Percentiles rank a stretch among this genome's conserved stretches.
Evolutionary conservation across 441 rosid species (phyloP).

Genomic region (Gossypium trilobum): DNA sequence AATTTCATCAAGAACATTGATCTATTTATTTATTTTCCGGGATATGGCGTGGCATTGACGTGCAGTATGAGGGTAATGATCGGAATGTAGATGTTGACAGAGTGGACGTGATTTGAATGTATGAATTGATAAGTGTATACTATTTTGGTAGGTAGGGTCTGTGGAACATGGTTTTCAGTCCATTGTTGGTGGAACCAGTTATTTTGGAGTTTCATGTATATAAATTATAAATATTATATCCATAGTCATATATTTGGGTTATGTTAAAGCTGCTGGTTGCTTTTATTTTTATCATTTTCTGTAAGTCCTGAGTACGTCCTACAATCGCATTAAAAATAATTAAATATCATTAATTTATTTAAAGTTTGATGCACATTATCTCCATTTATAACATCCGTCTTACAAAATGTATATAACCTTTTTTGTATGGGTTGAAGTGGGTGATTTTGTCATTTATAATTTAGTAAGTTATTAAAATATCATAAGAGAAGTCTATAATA

Average conservation of each 20-base stretch:
- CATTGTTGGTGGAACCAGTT: not conserved
- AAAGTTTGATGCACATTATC: too few relatives aligned
- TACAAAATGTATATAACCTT: too few relatives aligned
- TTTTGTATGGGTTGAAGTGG: too few relatives aligned
- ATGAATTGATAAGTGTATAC: not conserved
- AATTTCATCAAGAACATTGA: not conserved
- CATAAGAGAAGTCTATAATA: too few relatives aligned
- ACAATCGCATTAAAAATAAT: not conserved
- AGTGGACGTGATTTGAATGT: slow-evolving; percentile 23
- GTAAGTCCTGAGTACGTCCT: not conserved
- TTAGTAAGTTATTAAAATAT: too few relatives aligned
- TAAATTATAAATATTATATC: not conserved
- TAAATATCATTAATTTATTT: too few relatives aligned
- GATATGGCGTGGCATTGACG: not conserved
- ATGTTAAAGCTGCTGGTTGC: not conserved
- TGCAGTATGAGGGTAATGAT: slow-evolving; percentile 40
- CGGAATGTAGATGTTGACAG: slow-evolving; percentile 34
- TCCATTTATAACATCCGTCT: too few relatives aligned
- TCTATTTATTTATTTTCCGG: not conserved
- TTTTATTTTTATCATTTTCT: not conserved
- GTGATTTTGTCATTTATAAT: too few relatives aligned
- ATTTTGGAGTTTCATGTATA: not conserved
- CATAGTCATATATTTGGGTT: not conserved
- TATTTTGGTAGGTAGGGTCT: not conserved
- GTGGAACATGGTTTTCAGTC: not conserved